These are phyloP conservation scores for Solanum sparsipilum DNA, from an alignment of 257 asterid species.

Conservation along the genomic window DNA sequence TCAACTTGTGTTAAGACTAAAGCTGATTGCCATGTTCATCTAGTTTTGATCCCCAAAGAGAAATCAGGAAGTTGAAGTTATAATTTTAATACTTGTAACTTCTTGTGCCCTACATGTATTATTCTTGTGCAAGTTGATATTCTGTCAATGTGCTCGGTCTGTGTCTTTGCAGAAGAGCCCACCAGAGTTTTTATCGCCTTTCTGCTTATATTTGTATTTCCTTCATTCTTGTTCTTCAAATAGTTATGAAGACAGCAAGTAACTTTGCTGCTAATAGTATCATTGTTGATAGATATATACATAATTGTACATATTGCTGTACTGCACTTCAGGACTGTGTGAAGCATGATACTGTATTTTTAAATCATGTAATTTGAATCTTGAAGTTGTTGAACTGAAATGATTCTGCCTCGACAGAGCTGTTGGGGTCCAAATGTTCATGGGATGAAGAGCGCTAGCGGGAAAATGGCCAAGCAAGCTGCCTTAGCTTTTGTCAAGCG, in stretches of 20 bases:
- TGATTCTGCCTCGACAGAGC: conserved; percentile 27
- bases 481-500: conserved; percentile 75
- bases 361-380: not conserved
- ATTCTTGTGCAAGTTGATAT: not conserved
- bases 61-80: not conserved
- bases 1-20: not conserved
- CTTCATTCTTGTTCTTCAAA: not conserved
- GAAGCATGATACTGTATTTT: not conserved
- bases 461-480: conserved; percentile 83
- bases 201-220: not conserved
- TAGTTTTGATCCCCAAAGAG: not conserved
- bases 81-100: not conserved
- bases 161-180: not conserved
- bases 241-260: not conserved
- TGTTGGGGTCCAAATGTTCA: conserved; percentile 71
- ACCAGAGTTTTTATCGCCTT: not conserved
- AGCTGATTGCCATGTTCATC: not conserved
- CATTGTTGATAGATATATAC: not conserved
- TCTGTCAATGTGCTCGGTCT: not conserved
- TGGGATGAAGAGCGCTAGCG: conserved; percentile 77
- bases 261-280: not conserved
- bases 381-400: not conserved
- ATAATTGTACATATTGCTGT: not conserved
- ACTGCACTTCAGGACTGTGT: not conserved
- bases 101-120: not conserved